These are phyloP conservation scores for Kodamaea ohmeri DNA, from an alignment of 1,139 yeast species.

Conservation along the genomic window DNA sequence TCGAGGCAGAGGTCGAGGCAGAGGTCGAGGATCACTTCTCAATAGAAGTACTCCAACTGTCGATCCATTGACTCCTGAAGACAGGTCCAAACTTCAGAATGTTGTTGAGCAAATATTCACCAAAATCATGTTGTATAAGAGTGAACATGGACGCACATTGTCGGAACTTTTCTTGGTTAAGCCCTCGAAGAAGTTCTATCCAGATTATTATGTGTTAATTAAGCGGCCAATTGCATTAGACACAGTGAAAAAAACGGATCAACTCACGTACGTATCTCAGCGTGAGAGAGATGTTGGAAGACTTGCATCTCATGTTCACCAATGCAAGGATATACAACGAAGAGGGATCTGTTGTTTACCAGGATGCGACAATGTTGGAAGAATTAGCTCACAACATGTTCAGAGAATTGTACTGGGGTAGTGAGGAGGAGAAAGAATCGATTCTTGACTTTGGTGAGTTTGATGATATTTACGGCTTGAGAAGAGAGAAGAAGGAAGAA, in stretches of 20 bases:
- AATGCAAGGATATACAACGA: constrained; percentile 89
- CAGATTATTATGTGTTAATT: constrained; percentile 83
- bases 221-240: constrained; percentile 80
- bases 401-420: constrained; percentile 24
- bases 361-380: constrained; percentile 73
- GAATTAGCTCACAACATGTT: constrained; percentile 38
- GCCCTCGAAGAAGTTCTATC: constrained; percentile 73
- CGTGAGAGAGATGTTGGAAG: constrained; percentile 64
- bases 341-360: constrained; percentile 79
- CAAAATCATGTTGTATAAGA: constrained; percentile 40
- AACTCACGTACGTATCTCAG: constrained; percentile 49
- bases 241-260: constrained; percentile 59
- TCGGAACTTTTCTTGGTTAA: constrained; percentile 64
- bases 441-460: constrained; percentile 48
- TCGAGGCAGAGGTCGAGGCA: constrained; percentile 22
- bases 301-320: constrained; percentile 71
- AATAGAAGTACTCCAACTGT: constrained; percentile 38
- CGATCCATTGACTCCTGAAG: constrained; percentile 42
- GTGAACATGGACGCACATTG: constrained; percentile 43
- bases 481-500: constrained; percentile 2
- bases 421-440: constrained; percentile 25
- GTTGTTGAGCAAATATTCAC: constrained; percentile 44
- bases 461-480: constrained; percentile 46
- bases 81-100: constrained; percentile 42
- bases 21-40: constrained; percentile 25